Conservation (phyloP, 2,329 filamentous ascomycete species). For the Leptographium procerum region DNA sequence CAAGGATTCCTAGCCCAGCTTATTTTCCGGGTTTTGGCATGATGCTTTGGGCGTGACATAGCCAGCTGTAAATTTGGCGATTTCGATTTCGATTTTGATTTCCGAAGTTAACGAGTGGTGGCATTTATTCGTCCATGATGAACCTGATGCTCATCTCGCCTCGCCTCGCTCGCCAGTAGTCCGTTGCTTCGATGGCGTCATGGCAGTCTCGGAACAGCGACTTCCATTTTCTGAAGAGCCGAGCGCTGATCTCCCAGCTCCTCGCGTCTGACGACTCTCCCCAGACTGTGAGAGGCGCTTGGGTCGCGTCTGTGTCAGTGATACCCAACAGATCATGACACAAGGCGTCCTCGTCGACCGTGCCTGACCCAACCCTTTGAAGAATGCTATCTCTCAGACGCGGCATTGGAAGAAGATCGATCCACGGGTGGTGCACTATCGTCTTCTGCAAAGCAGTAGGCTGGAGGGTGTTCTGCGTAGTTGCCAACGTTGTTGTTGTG, state of each 20-base stretch:
- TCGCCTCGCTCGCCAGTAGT: conserved; percentile 23
- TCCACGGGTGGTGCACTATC: conserved; percentile 17
- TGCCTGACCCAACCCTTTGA: conserved; percentile 7
- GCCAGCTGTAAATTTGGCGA: no score
- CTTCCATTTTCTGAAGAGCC: conserved; percentile 24
- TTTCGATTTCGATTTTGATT: no score
- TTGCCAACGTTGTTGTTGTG: neutral
- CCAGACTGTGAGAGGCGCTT: conserved; percentile 22
- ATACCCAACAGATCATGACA: conserved; percentile 16
- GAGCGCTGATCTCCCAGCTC: conserved; percentile 29
- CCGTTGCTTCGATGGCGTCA: conserved; percentile 23
- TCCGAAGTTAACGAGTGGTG: no score
- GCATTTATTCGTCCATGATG: neutral
- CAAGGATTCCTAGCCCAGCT: no score
- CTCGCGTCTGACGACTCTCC: conserved; percentile 23
- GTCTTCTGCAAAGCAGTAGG: conserved; percentile 15
- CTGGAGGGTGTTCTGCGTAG: conserved; percentile 4
- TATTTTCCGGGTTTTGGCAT: no score
- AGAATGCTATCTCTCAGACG: conserved; percentile 19
- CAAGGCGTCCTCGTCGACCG: conserved; percentile 11
- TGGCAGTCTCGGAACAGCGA: conserved; percentile 26
- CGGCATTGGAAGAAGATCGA: conserved; percentile 17
- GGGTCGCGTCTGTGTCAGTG: conserved; percentile 3
- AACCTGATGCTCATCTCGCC: neutral
- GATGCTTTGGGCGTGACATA: no score